Base-by-base conservation (phyloP, 306 rosid genomes). In the Medicago lupulina region DNA sequence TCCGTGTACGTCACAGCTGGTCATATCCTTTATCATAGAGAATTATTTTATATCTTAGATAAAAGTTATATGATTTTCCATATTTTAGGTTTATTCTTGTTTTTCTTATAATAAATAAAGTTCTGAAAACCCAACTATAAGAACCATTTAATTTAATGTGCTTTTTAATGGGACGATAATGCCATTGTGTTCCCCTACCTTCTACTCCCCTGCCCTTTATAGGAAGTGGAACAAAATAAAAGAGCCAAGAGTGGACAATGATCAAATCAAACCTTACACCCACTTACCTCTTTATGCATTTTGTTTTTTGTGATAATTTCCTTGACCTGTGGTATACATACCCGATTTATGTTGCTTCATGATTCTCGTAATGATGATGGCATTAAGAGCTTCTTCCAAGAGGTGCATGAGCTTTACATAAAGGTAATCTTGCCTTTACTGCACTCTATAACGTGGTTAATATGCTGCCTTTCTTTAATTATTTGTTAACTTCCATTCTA, bases 351-450 rank as follows among this genome's bases (percentile, higher is more conserved):
- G 98, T 83, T 94, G 82, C 97, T 94, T 82, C 98, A 94, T 58
- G 97, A 94, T 81, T 94, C 95, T 59, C 93, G 96, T 21, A 95
- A 92, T 43, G 97, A 95, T 76, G 98, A 95, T 89, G 98, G 98
- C 71, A 95, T 95, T 79, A 95, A 95, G 87, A 95, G 97, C 87
- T 92, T 95, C 81, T 95, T 95, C 82, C 98, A 95, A 85, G 97
- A 95, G 76, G 96, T 95, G 77, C 97, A 95, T 43, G 98, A 95
- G 79, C 97, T 95, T 79, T 95, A 95, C 85, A 87, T 95, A 81
- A 95, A 92, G 96, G 97, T 89, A 81, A 79, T 41, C 25, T 65
- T 10, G 39, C 73, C 87, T 54, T 84, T 54, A 78, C 58, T 51
- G 14, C 65, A 46, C 43, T 39, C 43, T 54, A n/a, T 73, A 11